Evolutionary conservation across 2,329 filamentous ascomycete genomes (phyloP).

Genomic region (Epichloe bromicola): DNA sequence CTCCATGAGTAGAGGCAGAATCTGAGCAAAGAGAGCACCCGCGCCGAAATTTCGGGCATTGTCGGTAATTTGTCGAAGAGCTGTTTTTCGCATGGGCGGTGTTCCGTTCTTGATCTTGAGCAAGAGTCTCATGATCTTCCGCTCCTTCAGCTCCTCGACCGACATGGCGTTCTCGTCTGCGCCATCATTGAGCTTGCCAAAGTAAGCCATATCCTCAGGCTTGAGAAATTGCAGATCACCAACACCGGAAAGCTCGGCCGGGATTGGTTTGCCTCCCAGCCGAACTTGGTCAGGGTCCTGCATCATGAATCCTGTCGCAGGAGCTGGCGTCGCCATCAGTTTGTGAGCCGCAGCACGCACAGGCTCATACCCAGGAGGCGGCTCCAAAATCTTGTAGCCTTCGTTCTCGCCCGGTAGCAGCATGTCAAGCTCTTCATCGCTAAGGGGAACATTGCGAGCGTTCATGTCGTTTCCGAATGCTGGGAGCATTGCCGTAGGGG

Average conservation of each 20-base stretch:
- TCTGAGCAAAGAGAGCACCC: constrained; percentile 90
- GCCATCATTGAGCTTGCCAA: constrained; percentile 91
- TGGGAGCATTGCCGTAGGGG: constrained; percentile 31
- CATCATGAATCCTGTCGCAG: constrained; percentile 89
- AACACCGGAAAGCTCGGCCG: constrained; percentile 90
- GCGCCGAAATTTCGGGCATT: constrained; percentile 95
- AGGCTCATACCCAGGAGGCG: constrained; percentile 84
- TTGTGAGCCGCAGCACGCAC: constrained; percentile 65
- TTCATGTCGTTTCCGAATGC: constrained; percentile 67
- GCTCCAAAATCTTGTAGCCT: constrained; percentile 84
- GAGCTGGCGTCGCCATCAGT: constrained; percentile 57
- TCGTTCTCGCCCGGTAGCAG: constrained; percentile 81
- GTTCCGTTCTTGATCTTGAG: constrained; percentile 99
- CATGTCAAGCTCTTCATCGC: constrained; percentile 86
- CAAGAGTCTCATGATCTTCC: constrained; percentile 94
- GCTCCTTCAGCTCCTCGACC: constrained; percentile 91
- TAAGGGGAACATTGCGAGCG: constrained; percentile 65
- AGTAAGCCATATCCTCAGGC: constrained; percentile 96
- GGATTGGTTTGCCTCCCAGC: constrained; percentile 76
- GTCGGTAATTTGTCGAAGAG: constrained; percentile 89
- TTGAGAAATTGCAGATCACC: constrained; percentile 98
- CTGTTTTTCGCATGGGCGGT: constrained; percentile 96
- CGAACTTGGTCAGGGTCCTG: constrained; percentile 82
- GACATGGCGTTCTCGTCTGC: constrained; percentile 83
- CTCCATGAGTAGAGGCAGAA: constrained; percentile 93